Percentiles rank a stretch among this genome's conserved stretches.
Evolutionary conservation across 106 monocot genomes (phyloP).

Genomic region (Apostasia ramifera): DNA sequence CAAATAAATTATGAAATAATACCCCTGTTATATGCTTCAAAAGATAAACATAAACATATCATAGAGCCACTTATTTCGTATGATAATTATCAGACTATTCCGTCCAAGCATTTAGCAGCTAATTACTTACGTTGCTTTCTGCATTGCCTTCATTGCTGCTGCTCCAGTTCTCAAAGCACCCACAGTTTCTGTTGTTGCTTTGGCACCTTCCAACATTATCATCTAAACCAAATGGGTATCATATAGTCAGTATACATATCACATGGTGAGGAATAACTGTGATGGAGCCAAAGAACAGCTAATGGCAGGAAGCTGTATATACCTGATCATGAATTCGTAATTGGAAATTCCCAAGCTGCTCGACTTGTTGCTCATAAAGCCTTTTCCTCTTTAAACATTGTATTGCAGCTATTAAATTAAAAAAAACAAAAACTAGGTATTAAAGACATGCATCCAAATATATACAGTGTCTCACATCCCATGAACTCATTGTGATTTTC

Average conservation of each 20-base stretch:
- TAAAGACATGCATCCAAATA: too few species aligned
- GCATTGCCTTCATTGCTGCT: conserved; percentile 75
- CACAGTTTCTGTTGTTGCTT: conserved; percentile 85
- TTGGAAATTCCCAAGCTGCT: conserved; percentile 90
- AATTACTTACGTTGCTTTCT: conserved; percentile 50
- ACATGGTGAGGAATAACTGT: not conserved
- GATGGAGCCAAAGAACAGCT: not conserved
- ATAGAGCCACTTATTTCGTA: too few species aligned
- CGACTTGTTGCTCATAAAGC: conserved; percentile 78
- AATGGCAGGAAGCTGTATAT: not conserved
- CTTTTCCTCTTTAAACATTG: conserved; percentile 84
- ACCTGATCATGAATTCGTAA: conserved; percentile 89
- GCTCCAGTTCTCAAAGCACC: conserved; percentile 84
- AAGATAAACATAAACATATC: too few species aligned
- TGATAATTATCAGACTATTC: too few species aligned
- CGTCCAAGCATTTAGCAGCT: too few species aligned
- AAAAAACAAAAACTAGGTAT: not conserved
- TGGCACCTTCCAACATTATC: conserved; percentile 82
- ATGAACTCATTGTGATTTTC: too few species aligned
- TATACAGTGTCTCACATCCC: too few species aligned
- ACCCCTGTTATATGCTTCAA: too few species aligned
- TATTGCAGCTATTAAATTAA: conserved; percentile 51
- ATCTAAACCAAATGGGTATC: conserved; percentile 22
- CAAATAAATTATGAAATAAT: too few species aligned
- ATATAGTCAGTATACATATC: not conserved